A percentile compares a stretch with the other conserved stretches of the same genome.
Evolutionary conservation across 1,284 basidiomycete species (phyloP).

Genomic region (Agaricales sp.): DNA sequence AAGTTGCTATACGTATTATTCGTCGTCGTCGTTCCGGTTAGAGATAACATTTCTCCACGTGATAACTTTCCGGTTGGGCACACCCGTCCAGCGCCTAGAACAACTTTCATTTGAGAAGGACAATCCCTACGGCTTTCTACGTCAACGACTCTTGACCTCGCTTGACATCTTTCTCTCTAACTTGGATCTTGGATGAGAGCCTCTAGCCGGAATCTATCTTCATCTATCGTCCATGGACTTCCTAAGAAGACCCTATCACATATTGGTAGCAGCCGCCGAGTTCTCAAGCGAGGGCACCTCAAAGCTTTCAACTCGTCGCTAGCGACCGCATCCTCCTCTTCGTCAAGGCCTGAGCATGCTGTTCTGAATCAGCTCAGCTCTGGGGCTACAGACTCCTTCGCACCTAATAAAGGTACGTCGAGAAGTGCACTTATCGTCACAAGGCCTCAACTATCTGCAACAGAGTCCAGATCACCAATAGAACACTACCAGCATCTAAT

Average conservation of each 20-base stretch:
- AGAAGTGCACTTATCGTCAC: background rate
- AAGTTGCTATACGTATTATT: too few species aligned
- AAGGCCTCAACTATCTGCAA: background rate
- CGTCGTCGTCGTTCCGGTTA: too few species aligned
- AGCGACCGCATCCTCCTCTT: slow-evolving; percentile 14
- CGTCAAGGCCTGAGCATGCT: background rate
- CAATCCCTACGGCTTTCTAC: too few species aligned
- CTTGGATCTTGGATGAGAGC: background rate
- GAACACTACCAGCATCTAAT: slow-evolving; percentile 72
- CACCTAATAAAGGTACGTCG: background rate
- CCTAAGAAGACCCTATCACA: background rate
- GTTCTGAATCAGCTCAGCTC: background rate
- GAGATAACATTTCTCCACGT: too few species aligned
- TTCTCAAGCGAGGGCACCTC: slow-evolving; percentile 7
- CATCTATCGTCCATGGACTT: background rate
- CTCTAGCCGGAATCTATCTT: background rate
- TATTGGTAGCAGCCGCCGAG: background rate
- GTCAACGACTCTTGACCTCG: too few species aligned
- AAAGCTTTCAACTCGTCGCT: slow-evolving; percentile 27
- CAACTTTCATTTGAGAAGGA: too few species aligned
- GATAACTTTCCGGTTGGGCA: too few species aligned
- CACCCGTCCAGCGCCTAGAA: too few species aligned
- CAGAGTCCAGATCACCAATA: slow-evolving; percentile 35
- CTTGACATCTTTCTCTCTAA: too few species aligned
- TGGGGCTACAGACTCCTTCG: background rate